A percentile compares a stretch with the other conserved stretches of the same genome.
Conservation (phyloP, 1,284 basidiomycete genomes). For the Fomitopsis schrenkii region DNA sequence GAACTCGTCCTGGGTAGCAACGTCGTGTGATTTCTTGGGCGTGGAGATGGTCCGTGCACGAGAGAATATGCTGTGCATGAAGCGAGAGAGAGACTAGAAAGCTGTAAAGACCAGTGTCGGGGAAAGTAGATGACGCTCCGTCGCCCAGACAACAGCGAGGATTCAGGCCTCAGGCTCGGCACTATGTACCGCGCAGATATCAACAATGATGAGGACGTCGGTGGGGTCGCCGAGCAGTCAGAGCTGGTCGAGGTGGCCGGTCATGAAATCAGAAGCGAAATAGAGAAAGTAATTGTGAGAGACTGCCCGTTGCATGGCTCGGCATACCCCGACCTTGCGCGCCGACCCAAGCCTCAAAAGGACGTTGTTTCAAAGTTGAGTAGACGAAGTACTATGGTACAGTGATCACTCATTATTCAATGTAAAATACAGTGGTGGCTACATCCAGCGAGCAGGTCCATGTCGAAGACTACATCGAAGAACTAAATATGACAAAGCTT, state of each 20-base stretch:
- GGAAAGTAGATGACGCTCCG: not conserved
- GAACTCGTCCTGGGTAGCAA: slow-evolving; percentile 54
- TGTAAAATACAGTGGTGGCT: not conserved
- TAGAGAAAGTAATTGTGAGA: not conserved
- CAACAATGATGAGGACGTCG: not conserved
- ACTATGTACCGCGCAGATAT: not conserved
- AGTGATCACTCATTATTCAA: too few relatives aligned
- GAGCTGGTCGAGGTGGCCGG: not conserved
- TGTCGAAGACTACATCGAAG: not conserved
- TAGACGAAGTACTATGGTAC: too few relatives aligned
- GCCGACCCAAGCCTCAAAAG: too few relatives aligned
- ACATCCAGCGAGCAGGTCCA: not conserved
- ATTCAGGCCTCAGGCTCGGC: not conserved
- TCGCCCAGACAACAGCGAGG: slow-evolving; percentile 1
- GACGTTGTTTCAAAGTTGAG: too few relatives aligned
- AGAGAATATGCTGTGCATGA: slow-evolving; percentile 57
- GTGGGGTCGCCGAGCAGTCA: not conserved
- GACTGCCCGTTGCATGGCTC: not conserved
- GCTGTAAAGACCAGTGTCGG: not conserved
- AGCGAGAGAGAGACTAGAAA: slow-evolving; percentile 24
- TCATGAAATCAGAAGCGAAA: not conserved
- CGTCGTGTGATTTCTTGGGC: slow-evolving; percentile 32
- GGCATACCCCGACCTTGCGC: not conserved
- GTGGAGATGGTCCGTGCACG: slow-evolving; percentile 51
- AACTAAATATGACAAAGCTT: not conserved